A percentile compares a stretch with the other conserved stretches of the same genome.
phyloP scores from a whole-genome alignment of 306 rosid genomes.

The Lathyrus sativus region DNA sequence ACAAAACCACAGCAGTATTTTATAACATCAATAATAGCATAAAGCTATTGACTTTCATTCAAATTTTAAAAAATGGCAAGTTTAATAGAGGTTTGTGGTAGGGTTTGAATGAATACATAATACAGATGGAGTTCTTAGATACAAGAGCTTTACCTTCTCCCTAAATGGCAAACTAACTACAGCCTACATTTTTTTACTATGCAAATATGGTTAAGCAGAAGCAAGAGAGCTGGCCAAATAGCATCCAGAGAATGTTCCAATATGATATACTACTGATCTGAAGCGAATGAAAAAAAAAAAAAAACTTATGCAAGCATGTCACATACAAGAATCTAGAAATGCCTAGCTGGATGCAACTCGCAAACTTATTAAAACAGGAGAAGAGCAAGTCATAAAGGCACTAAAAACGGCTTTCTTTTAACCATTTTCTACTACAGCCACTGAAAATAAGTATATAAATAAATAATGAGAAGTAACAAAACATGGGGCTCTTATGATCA shows the following conservation, averaged over 20 bases:
- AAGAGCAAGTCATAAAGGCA: not conserved
- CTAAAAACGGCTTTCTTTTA: not conserved
- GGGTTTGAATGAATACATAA: conserved; percentile 19
- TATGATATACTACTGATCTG: not conserved
- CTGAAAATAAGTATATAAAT: not conserved
- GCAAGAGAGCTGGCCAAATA: conserved; percentile 17
- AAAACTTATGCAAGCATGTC: conserved; percentile 9
- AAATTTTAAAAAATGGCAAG: conserved; percentile 19
- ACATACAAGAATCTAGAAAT: not conserved
- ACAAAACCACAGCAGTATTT: conserved; percentile 11
- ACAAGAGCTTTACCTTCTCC: conserved; percentile 6
- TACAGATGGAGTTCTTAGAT: conserved; percentile 9
- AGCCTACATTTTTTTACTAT: not conserved
- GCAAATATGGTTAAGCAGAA: conserved; percentile 1
- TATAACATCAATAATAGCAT: conserved; percentile 1
- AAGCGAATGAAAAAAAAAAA: conserved; percentile 11
- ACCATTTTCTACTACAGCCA: not conserved
- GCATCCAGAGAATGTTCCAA: conserved; percentile 20
- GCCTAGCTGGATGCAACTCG: conserved; percentile 6
- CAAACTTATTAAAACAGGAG: not conserved
- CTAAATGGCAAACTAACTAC: conserved; percentile 9
- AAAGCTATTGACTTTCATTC: conserved; percentile 2
- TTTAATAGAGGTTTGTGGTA: conserved; percentile 6
- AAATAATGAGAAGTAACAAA: no score
- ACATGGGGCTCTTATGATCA: not conserved